Evolutionary conservation across 345 rosid genomes (phyloP), one percentile per base, ranked within the genome.

Genomic region (Salix koriyanagi): DNA sequence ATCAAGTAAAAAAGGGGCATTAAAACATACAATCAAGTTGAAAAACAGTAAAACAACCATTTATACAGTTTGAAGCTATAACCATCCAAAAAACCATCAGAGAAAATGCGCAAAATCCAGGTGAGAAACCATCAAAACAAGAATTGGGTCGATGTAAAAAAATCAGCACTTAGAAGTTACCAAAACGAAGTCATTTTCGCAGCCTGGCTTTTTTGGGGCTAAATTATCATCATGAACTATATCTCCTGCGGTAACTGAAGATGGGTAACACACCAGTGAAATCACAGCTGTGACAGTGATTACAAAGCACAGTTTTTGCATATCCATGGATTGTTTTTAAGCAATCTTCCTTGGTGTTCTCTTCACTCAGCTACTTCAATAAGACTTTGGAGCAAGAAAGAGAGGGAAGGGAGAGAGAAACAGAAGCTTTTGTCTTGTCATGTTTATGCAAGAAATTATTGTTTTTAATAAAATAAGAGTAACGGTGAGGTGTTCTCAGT

Each of bases 191-290:
- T 96, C 95, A 84, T 96, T 96, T 75, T 88, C 96, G 77, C 99
- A 96, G n/a, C 99, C 97, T 23, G 99, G 98, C 87, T 91, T 91
- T 91, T 94, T 94, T 16, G 99, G 99, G 81, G 97, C 90, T 72
- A 58, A 81, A 77, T 91, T 86, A 77, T 96, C 98, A n/a, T 90
- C 93, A 72, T 96, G 97, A 37, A 94, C 97, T 42, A 94, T 94
- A 81, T 94, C 99, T 23, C 99, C 97, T 62, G 98, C 95, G 21
- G 75, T 60, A 39, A 86, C 97, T 3, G 87, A 66, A 80, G 78
- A 86, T 2, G 86, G 83, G 34, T 30, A 75, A 85, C 76, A 83
- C 73, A 77, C 64, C 75, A 96, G 85, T 67, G 80, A 85, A 84
- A 93, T 81, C 83, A 87, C 73, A 74, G 86, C 75, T 11, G 80